These are phyloP conservation scores for Talaromyces verruculosus DNA, from an alignment of 2,329 filamentous ascomycete genomes.

Conservation along the genomic window DNA sequence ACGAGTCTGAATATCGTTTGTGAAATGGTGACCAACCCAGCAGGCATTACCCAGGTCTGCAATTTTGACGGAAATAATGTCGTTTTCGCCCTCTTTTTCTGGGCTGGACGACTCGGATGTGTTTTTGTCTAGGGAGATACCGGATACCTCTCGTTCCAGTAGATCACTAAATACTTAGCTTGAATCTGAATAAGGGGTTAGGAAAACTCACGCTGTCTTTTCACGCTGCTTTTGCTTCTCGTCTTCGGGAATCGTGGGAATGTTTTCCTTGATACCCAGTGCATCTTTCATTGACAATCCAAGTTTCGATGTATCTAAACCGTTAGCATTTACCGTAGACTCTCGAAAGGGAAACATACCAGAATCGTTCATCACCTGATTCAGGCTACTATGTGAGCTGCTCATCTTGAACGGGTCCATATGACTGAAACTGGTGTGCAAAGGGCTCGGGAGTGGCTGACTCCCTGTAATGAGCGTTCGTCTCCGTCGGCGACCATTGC, in stretches of 20 bases:
- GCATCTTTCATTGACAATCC: constrained; percentile 58
- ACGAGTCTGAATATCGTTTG: constrained; percentile 96
- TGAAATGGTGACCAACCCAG: constrained; percentile 99
- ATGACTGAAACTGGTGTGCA: constrained; percentile 87
- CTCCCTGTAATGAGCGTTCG: constrained; percentile 95
- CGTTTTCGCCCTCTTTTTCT: constrained; percentile 46
- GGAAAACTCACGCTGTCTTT: constrained; percentile 77
- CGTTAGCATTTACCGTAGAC: constrained; percentile 47
- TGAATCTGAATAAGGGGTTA: neutral
- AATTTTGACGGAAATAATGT: constrained; percentile 97
- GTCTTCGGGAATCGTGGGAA: constrained; percentile 46
- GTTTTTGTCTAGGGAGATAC: constrained; percentile 85
- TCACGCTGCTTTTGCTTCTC: constrained; percentile 76
- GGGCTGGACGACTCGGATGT: constrained; percentile 36
- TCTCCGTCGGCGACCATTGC: constrained; percentile 84
- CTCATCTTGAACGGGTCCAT: constrained; percentile 64
- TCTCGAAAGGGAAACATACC: constrained; percentile 32
- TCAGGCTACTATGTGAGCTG: constrained; percentile 71
- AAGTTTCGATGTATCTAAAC: constrained; percentile 49
- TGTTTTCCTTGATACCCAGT: constrained; percentile 52
- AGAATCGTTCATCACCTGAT: constrained; percentile 79
- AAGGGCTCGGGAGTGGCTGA: constrained; percentile 89
- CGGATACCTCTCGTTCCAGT: constrained; percentile 87
- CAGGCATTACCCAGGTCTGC: constrained; percentile 97
- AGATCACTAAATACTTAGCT: constrained; percentile 63